Base-by-base conservation (phyloP, 306 rosid species). In the Echinosophora koreensis region DNA sequence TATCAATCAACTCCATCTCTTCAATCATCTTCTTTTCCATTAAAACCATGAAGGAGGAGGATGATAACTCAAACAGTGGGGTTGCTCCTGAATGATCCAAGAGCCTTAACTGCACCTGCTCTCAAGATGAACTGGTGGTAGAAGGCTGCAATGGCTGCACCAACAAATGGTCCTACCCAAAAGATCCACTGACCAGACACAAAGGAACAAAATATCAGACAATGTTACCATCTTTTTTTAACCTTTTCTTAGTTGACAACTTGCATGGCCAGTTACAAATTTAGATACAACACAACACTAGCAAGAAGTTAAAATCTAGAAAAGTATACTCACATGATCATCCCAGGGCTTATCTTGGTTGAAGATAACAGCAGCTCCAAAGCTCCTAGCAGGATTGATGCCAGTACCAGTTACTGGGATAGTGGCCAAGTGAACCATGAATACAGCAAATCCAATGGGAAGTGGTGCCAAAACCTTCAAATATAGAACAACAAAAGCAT, bases 391-490 rank as follows among this genome's bases (percentile, higher is more conserved):
- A 0, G 98, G 98, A 87, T 94, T 94, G 59, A 94, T 91, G 69
- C 98, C 98, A 0, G 98, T 94, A 27, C 97, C 97, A 0, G 98
- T 94, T 74, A 94, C 76, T 3, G 98, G 98, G 79, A 94, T 94
- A 66, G 98, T 94, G 50, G 97, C 98, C 93, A 94, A 82, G 82
- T 94, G 98, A 84, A 94, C 98, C 87, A 94, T 87, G 88, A 94
- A 94, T 60, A 94, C 98, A 6, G 97, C 98, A 78, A 94, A 94
- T 59, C 98, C 98, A 74, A 94, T 94, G 77, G 98, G 98, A 71
- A 94, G 96, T 66, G 98, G 98, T 16, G 96, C 97, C 97, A 94
- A 85, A 81, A 94, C 95, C 98, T 94, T 52, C 57, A 69, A 55
- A 39, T 22, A 35, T 72, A 76, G 22, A 58, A 60, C 32, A 69